Percentiles rank a stretch among this genome's conserved stretches.
These are phyloP conservation scores for Cyclocybe aegerita DNA, from an alignment of 768 basidiomycete species.

Conservation along the genomic window DNA sequence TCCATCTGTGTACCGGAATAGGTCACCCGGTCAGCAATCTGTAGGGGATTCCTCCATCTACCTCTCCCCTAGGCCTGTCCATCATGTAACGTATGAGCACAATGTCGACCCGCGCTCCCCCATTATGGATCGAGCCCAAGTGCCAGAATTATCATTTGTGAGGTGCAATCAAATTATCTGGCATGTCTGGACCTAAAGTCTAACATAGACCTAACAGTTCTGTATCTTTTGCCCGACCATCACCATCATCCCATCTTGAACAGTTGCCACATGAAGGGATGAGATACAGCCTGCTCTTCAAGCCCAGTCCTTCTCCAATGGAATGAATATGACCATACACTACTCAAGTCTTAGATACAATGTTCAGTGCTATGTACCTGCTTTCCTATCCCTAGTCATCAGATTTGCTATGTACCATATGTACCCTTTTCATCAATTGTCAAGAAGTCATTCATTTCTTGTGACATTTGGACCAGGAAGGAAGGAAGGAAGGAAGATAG, in stretches of 20 bases:
- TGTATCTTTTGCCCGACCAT: conserved; percentile 5
- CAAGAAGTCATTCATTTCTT: too few relatives aligned
- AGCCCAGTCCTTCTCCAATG: not conserved
- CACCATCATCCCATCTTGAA: not conserved
- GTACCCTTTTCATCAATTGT: too few relatives aligned
- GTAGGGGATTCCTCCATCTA: conserved; percentile 7
- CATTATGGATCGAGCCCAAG: conserved; percentile 7
- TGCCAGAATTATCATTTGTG: conserved; percentile 12
- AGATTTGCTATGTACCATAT: too few relatives aligned
- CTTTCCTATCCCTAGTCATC: too few relatives aligned
- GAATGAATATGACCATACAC: not conserved
- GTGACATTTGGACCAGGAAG: too few relatives aligned
- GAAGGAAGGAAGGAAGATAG: too few relatives aligned
- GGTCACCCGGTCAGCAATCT: not conserved
- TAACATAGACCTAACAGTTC: conserved; percentile 1
- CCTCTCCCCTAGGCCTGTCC: conserved; percentile 1
- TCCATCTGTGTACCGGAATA: not conserved
- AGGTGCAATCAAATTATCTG: conserved; percentile 4
- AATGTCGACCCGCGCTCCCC: conserved; percentile 22
- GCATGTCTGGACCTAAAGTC: not conserved
- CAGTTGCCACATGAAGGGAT: not conserved
- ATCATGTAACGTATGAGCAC: not conserved
- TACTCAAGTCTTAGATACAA: not conserved
- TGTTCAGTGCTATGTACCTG: not conserved
- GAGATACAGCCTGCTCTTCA: conserved; percentile 1